Evolutionary conservation across 2,329 filamentous ascomycete species (phyloP).

Genomic region (Fusarium sp.): DNA sequence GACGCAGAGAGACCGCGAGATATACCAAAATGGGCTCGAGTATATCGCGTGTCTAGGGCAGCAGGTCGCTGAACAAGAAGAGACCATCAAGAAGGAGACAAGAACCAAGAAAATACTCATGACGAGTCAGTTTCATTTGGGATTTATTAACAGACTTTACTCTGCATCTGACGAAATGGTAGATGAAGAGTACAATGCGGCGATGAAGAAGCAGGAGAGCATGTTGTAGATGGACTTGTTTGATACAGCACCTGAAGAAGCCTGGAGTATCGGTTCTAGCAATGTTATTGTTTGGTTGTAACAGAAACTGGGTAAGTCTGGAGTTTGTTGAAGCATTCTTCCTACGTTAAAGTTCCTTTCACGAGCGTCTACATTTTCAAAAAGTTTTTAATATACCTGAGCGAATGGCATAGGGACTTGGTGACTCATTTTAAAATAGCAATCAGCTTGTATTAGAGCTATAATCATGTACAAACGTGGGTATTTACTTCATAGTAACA

Average conservation of each 20-base stretch:
- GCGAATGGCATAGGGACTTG: neutral
- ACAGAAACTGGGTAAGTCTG: neutral
- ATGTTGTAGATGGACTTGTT: neutral
- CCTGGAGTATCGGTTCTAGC: neutral
- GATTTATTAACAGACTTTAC: neutral
- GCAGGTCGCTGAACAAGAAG: neutral
- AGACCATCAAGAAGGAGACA: neutral
- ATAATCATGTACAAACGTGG: slow-evolving; percentile 10
- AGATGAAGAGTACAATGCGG: neutral
- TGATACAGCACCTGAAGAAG: neutral
- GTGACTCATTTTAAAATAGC: neutral
- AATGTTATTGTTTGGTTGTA: neutral
- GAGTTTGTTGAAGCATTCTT: neutral
- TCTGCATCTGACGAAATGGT: neutral
- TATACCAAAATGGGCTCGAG: neutral
- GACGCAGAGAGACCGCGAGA: neutral
- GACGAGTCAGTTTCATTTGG: neutral
- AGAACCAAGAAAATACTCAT: neutral
- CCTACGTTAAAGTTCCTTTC: neutral
- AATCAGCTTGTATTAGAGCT: neutral
- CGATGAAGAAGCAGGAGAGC: neutral
- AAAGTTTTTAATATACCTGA: too few relatives aligned
- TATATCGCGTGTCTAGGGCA: neutral
- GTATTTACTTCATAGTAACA: slow-evolving; percentile 26
- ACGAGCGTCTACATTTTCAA: neutral